phyloP scores from a whole-genome alignment of 805 yeast species.

The Hanseniaspora pseudoguilliermondii region DNA sequence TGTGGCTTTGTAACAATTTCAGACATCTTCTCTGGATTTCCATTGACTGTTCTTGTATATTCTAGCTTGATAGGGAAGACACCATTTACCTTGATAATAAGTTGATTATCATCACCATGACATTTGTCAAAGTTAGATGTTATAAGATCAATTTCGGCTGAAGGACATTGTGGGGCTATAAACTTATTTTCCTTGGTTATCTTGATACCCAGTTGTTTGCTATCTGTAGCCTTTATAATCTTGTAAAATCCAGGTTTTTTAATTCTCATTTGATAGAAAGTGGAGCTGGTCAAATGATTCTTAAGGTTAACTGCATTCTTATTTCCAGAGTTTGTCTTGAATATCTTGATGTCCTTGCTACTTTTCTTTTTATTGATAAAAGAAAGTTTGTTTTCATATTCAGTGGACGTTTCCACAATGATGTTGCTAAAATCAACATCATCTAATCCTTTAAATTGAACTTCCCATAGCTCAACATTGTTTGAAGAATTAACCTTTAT shows the following conservation, averaged over 20 bases:
- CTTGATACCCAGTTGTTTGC: constrained; percentile 47
- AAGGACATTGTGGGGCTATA: constrained; percentile 61
- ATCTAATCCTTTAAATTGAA: constrained; percentile 46
- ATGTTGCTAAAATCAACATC: constrained; percentile 7
- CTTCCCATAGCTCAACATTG: constrained; percentile 53
- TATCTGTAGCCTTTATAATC: constrained; percentile 54
- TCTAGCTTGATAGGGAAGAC: constrained; percentile 61
- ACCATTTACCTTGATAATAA: constrained; percentile 49
- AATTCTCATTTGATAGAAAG: constrained; percentile 46
- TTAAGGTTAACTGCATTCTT: neutral
- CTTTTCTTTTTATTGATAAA: neutral
- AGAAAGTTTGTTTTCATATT: neutral
- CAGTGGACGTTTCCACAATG: constrained; percentile 8
- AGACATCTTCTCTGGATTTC: constrained; percentile 19
- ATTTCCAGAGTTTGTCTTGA: neutral
- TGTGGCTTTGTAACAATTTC: constrained; percentile 42
- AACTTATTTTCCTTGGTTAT: constrained; percentile 48
- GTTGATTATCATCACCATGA: constrained; percentile 42
- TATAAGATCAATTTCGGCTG: constrained; percentile 35
- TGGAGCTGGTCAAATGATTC: neutral
- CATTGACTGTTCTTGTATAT: constrained; percentile 37
- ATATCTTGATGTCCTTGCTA: neutral
- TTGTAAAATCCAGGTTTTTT: constrained; percentile 65
- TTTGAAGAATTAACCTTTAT: constrained; percentile 69
- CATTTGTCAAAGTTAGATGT: constrained; percentile 38